Conservation (phyloP, 129 eudicot genomes). For the Tanacetum coccineum region DNA sequence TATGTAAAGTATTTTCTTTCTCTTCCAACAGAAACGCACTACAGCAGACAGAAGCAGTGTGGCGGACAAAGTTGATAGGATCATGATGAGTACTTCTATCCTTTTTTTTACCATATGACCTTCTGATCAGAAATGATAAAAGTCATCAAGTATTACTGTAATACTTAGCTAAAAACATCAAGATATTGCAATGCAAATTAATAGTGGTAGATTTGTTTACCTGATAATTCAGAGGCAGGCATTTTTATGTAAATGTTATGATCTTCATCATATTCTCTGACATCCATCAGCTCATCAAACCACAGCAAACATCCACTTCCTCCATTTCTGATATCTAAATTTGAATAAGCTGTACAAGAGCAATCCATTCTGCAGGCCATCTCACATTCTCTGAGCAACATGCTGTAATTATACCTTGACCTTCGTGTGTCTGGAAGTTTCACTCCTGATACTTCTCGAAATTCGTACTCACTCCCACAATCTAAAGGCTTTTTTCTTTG, state of each 20-base stretch:
- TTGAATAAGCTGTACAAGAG: slow-evolving; percentile 46
- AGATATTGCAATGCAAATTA: too few species aligned
- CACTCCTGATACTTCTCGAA: slow-evolving; percentile 13
- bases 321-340: slow-evolving; percentile 13
- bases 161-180: neutral
- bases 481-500: slow-evolving; percentile 24
- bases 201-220: neutral
- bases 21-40: neutral
- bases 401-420: slow-evolving; percentile 24
- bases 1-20: neutral
- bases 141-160: neutral
- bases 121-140: neutral
- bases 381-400: slow-evolving; percentile 25
- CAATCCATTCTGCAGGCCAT: slow-evolving; percentile 37
- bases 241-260: slow-evolving; percentile 18
- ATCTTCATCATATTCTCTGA: slow-evolving; percentile 11
- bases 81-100: neutral
- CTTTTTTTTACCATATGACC: too few species aligned
- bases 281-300: slow-evolving; percentile 37
- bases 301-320: slow-evolving; percentile 56
- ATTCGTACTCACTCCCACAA: slow-evolving; percentile 26
- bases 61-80: neutral
- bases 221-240: slow-evolving; percentile 21
- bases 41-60: neutral
- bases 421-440: slow-evolving; percentile 35